Conservation (phyloP, 805 yeast species). For the Barnettozyma salicaria region DNA sequence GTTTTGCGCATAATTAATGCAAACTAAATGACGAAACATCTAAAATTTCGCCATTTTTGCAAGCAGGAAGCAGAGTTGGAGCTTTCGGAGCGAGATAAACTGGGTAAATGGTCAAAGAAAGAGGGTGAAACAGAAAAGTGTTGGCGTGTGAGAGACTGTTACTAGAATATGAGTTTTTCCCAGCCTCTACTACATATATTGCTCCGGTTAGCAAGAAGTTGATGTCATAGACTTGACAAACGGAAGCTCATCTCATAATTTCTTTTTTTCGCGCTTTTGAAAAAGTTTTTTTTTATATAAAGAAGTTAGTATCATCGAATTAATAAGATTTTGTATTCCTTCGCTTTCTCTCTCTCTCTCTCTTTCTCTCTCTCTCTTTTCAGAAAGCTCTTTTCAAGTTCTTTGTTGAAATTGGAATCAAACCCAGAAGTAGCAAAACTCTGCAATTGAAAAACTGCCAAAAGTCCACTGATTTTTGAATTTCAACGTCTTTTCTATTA, state of each 20-base stretch:
- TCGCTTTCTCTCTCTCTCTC: slow-evolving; percentile 23
- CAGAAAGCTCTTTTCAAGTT: slow-evolving; percentile 27
- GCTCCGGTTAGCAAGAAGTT: background rate
- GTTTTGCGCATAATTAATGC: no score
- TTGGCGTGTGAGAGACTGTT: background rate
- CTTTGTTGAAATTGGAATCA: slow-evolving; percentile 10
- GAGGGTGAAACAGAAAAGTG: background rate
- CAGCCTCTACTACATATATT: background rate
- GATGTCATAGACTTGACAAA: slow-evolving; percentile 1
- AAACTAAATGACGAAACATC: no score
- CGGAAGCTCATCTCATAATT: slow-evolving; percentile 12
- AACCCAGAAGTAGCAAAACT: slow-evolving; percentile 3
- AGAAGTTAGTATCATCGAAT: slow-evolving; percentile 6
- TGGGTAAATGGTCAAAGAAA: no score
- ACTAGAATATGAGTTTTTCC: background rate
- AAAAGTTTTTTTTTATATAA: slow-evolving; percentile 11
- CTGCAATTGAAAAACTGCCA: slow-evolving; percentile 4
- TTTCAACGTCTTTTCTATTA: no score
- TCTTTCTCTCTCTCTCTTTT: slow-evolving; percentile 28
- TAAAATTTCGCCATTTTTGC: no score
- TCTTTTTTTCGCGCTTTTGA: slow-evolving; percentile 2
- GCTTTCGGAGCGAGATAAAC: no score
- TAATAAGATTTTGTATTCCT: slow-evolving; percentile 10
- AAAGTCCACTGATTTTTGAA: background rate
- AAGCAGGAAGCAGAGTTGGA: no score